Base-by-base conservation (phyloP, 176 grass and related monocot genomes). In the Oryza coarctata region DNA sequence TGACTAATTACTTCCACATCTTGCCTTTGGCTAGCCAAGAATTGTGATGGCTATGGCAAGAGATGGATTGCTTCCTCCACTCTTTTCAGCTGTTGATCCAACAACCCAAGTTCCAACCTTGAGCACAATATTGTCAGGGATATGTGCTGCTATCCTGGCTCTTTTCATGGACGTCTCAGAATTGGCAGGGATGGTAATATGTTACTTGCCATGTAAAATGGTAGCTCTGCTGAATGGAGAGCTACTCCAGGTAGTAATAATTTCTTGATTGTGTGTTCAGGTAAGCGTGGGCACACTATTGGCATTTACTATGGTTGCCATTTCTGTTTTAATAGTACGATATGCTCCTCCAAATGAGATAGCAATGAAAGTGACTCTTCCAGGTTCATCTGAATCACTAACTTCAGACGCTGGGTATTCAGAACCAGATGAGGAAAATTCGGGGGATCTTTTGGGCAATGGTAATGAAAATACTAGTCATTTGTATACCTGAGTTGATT, bases 1-100 rank as follows among this genome's bases (percentile, higher is more conserved):
- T 86, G 10, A 68, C 63, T 58, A 18, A 39, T 72, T 36, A 66
- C 20, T 27, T 80, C 40, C 70, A 17, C 50, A 32, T 66, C 30
- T 78, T 84, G 9, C 64, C 73, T 88, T 87, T 79, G 65, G 22
- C 38, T 87, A 98, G 92, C 95, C 95, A 30, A 87, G 95, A 85
- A 98, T 98, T 62, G 86, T 92, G 68, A 93, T 98, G 95, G 95
- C 95, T 67, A 94, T 97, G 95, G 90, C 92, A 77, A 94, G 95
- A 89, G 92, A 97, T 83, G 92, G 95, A 47, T 82, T 97, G 67
- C 77, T 92, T 78, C 92, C 92, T 17, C 66, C 87, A 58, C 73
- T 94, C 18, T 97, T 97, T 67, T 90, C 92, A 64, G 74, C 69
- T 67, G 87, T 97, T 65, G 82, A 88, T 85, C 71, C 47, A 38